Base-by-base conservation (phyloP, 768 basidiomycete species). In the Crepidotus variabilis region DNA sequence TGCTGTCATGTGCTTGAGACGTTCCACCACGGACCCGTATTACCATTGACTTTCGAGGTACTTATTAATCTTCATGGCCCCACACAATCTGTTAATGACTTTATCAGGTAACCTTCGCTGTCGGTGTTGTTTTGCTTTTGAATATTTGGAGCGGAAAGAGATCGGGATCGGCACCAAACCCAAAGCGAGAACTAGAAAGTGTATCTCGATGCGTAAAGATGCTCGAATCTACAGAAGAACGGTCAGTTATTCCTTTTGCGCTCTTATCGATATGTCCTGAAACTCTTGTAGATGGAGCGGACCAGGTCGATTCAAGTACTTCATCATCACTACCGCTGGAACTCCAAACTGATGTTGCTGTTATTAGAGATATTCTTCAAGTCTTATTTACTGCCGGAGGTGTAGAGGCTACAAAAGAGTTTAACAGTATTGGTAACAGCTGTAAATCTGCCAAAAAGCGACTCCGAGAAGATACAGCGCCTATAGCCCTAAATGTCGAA, bases 1-100 rank as follows among this genome's bases (percentile, higher is more conserved):
- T 86, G 82, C 57, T 82, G 81, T 36, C 88, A 87, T 64, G 79
- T 94, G 24, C 68, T 88, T 18, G 89, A 92, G 70, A 59, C 71
- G 51, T 72, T 75, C 59, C 71, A 76, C 49, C 69, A 64, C 56
- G 67, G 73, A 10, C 65, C 69, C 23, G 56, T 63, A 4, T 57
- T 73, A 34, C 74, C 74, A 2, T 50, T 74, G 46, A 61, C 66
- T 6, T 36, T 75, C 33, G 75, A 77, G 68, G 80, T 77, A 62
- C 6, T 64, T 60, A 48, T 33, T 1, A 2, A 51, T 28, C 4
- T 28, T 28, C 28, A 28, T 28, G 20, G 22, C 13, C 59, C 51
- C 58, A 75, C 74, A 66, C 64, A n/a, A 65, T 67, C 1, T 14
- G 9, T 36, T 16, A 36, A 16, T 8, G 16, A 36, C 8, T 16